Base-by-base conservation (phyloP, 2,329 filamentous ascomycete genomes). In the Pleomassaria siparia region DNA sequence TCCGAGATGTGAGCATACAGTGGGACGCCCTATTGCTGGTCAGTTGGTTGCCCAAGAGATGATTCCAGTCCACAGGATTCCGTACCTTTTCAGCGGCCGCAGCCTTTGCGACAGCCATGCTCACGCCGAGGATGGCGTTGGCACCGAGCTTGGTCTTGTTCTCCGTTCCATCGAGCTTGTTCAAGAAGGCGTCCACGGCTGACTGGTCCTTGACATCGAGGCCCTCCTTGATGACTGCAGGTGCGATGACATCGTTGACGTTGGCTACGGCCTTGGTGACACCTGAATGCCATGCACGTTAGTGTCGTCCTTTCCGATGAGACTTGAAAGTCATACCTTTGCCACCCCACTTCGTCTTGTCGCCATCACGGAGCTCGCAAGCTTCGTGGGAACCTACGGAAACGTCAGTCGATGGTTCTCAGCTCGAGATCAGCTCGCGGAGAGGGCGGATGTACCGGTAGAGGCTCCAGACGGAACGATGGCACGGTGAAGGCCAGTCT, bases 381-480 rank as follows among this genome's bases (percentile, higher is more conserved):
- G 76, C 76, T 64, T 79, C 76, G 67, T 79, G 74, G 49, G 75
- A 76, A 57, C 76, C 71, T 62, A 39, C 30, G 32, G 36, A 50
- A 32, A 43, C 15, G 40, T 61, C 49, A 60, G 55, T 49, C 40
- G 42, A 33, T 24, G 49, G 43, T 33, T 52, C 33, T 39, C 18
- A 10, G 20, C 6, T 15, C 10, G 33, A 16, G 9, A 13, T 28
- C 25, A n/a, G n/a, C n/a, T 12, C 15, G 21, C 37, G 43, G 40
- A 41, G 20, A 22, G 33, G 26, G 16, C 20, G 13, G 33, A 30
- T 85, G 71, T 74, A 91, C 88, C 91, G 68, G 91, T 96, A 66
- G 92, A 96, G 69, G 92, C 92, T 75, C 92, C 92, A 60, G 91
- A 96, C 68, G 92, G 92, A 56, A 97, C 92, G 73, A 96, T 96